Base-by-base conservation (phyloP, 495 filamentous ascomycete species). In the Aspergillus avenaceus region DNA sequence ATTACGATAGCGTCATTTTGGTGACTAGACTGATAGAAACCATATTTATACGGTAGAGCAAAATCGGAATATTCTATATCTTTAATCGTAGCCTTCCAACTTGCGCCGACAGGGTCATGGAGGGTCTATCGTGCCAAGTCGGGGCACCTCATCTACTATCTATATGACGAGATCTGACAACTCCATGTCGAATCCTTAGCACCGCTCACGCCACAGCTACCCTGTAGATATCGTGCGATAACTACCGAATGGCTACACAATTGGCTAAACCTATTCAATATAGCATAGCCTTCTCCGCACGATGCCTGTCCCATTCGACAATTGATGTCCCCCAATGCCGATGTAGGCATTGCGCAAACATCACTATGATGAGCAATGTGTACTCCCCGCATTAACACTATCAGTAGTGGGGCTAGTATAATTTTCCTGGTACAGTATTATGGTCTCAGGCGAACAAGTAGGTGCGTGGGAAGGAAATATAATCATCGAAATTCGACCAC, bases 91-190 rank as follows among this genome's bases (percentile, higher is more conserved):
- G n/a, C n/a, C n/a, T n/a, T n/a, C n/a, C n/a, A n/a, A n/a, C n/a
- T n/a, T n/a, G n/a, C n/a, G n/a, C n/a, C n/a, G n/a, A n/a, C n/a
- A n/a, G n/a, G n/a, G n/a, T n/a, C n/a, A n/a, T n/a, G n/a, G n/a
- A n/a, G n/a, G n/a, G n/a, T n/a, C n/a, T n/a, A n/a, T n/a, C n/a
- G n/a, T n/a, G n/a, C n/a, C n/a, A n/a, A n/a, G n/a, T n/a, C n/a
- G n/a, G 24, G 54, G 55, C 56, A 59, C 62, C 60, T 50, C 55
- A 61, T 65, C 41, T 32, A 9, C 14, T 12, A 34, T 7, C 8
- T 41, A 23, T 34, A 66, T 66, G 60, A 46, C 60, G 63, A 66
- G 58, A 50, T 59, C 19, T 25, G 28, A 37, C 28, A 3, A 29
- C 21, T 36, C 32, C 5, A 16, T 14, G n/a, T 14, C 32, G n/a